Conservation (phyloP, 2,329 filamentous ascomycete species). For the Apiospora aurea region DNA sequence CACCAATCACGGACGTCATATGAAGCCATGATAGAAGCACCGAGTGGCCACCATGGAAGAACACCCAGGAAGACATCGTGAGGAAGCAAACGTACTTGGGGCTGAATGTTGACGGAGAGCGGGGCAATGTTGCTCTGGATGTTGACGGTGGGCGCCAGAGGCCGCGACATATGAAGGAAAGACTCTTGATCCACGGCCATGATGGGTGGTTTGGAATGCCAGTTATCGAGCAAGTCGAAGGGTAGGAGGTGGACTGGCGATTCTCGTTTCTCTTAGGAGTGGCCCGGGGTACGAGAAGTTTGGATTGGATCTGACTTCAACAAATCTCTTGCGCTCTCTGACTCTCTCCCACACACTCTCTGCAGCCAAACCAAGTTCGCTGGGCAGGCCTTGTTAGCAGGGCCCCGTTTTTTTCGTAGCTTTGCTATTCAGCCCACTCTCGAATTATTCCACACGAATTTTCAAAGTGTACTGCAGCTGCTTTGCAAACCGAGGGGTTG, state of each 20-base stretch:
- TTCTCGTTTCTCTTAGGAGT: constrained; percentile 22
- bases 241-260: constrained; percentile 22
- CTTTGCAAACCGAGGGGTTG: constrained; percentile 52
- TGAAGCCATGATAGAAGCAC: not conserved
- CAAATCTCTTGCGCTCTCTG: constrained; percentile 10
- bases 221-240: constrained; percentile 21
- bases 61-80: constrained; percentile 12
- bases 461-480: constrained; percentile 49
- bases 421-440: constrained; percentile 25
- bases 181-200: constrained; percentile 84
- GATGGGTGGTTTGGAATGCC: constrained; percentile 51
- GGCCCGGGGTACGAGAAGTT: constrained; percentile 20
- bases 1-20: not conserved
- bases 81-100: constrained; percentile 71
- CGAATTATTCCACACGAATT: constrained; percentile 47
- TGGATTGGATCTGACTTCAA: constrained; percentile 14
- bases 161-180: constrained; percentile 94
- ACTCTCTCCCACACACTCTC: not conserved
- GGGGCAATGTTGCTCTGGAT: constrained; percentile 88
- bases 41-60: not conserved
- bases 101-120: constrained; percentile 92
- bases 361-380: constrained; percentile 20
- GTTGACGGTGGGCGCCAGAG: constrained; percentile 83
- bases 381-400: constrained; percentile 3
- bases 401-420: constrained; percentile 10